Conservation (phyloP, 257 asterid genomes). For the Voacanga thouarsii region DNA sequence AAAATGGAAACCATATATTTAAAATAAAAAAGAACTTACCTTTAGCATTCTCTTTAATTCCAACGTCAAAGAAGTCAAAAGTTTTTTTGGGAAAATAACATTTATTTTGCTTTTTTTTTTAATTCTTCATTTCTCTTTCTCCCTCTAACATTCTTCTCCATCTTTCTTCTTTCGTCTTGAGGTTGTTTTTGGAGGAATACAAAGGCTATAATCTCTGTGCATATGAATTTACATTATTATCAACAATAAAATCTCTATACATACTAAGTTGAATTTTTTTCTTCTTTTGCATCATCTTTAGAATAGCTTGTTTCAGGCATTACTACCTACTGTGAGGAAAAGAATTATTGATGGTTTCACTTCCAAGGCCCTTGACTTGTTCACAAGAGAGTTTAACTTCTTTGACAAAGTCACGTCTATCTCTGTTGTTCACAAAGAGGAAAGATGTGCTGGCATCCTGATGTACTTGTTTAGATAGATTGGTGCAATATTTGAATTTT, state of each 20-base stretch:
- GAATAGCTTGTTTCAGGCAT: conserved; percentile 65
- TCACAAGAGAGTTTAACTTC: conserved; percentile 89
- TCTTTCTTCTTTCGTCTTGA: too few species aligned
- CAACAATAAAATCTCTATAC: neutral
- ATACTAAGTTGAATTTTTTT: conserved; percentile 12
- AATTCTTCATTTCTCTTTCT: too few species aligned
- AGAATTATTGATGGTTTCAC: conserved; percentile 78
- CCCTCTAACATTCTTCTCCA: too few species aligned
- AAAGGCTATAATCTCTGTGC: too few species aligned
- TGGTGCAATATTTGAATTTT: neutral
- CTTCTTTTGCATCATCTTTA: conserved; percentile 33
- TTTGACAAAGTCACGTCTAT: conserved; percentile 98
- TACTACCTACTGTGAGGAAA: conserved; percentile 81
- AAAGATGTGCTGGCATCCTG: conserved; percentile 88
- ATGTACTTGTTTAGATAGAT: conserved; percentile 43
- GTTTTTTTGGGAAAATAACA: too few species aligned
- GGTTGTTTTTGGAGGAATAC: too few species aligned
- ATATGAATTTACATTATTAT: neutral
- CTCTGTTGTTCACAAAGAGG: conserved; percentile 98
- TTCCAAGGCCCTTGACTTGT: conserved; percentile 68
- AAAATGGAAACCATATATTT: too few species aligned
- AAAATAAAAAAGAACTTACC: too few species aligned
- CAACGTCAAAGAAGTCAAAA: too few species aligned
- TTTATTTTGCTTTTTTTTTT: too few species aligned
- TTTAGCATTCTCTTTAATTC: too few species aligned